These are phyloP conservation scores for Dipteronia sinensis DNA, from an alignment of 345 rosid species.

Conservation along the genomic window DNA sequence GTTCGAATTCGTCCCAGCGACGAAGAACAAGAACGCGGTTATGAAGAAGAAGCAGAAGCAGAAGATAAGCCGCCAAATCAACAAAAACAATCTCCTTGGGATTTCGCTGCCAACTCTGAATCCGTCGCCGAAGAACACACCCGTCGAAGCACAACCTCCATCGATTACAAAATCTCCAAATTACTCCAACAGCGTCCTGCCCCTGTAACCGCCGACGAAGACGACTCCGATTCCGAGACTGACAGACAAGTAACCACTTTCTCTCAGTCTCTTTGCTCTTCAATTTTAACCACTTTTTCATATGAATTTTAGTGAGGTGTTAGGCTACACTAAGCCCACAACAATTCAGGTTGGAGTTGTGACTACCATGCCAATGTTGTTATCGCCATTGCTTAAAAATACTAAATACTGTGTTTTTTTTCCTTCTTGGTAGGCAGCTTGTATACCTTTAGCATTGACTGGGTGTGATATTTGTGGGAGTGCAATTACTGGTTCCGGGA, in stretches of 20 bases:
- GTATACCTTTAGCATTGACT: slow-evolving; percentile 79
- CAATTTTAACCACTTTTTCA: not conserved
- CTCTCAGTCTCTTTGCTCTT: not conserved
- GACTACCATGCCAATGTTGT: not conserved
- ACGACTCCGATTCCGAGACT: slow-evolving; percentile 53
- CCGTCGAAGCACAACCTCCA: slow-evolving; percentile 89
- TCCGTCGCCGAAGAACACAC: slow-evolving; percentile 90
- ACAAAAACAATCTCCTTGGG: slow-evolving; percentile 81
- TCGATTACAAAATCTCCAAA: slow-evolving; percentile 80
- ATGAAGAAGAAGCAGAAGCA: slow-evolving; percentile 32
- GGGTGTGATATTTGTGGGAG: slow-evolving; percentile 99
- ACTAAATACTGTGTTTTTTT: not conserved
- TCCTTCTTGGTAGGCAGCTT: slow-evolving; percentile 65
- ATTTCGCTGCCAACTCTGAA: slow-evolving; percentile 77
- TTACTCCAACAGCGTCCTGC: slow-evolving; percentile 48
- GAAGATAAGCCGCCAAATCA: slow-evolving; percentile 24
- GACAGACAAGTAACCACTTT: slow-evolving; percentile 56
- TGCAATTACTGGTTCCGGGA: slow-evolving; percentile 97
- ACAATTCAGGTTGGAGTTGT: slow-evolving; percentile 73
- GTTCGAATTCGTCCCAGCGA: slow-evolving; percentile 76
- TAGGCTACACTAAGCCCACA: slow-evolving; percentile 89
- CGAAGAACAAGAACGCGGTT: slow-evolving; percentile 41
- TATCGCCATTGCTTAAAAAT: not conserved
- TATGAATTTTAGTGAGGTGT: slow-evolving; percentile 40
- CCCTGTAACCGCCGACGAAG: slow-evolving; percentile 33